Base-by-base conservation (phyloP, 2,329 filamentous ascomycete genomes). In the Talaromyces pinophilus region DNA sequence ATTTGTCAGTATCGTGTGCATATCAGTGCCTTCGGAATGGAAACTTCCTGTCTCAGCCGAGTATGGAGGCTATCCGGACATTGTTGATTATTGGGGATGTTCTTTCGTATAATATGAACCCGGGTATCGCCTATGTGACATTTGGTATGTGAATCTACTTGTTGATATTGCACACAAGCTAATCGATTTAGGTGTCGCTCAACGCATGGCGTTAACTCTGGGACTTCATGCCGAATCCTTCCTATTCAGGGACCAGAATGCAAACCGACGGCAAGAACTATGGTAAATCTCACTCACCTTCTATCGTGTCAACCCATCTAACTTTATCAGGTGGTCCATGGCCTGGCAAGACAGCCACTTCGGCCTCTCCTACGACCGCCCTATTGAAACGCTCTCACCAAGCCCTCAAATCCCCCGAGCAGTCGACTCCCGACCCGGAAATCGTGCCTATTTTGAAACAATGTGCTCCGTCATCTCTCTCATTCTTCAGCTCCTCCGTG, bases 1-100 rank as follows among this genome's bases (percentile, higher is more conserved):
- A 40, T 30, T 40, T 17, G 10, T 62, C 25, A 85, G 84, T 88
- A 4, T 89, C 87, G 74, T 89, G 87, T 74, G 86, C 85, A 59
- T 88, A 88, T 68, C 87, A 89, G 72, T 88, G 86, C 71, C 79
- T 88, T 30, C 84, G 87, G n/a, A 86, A 87, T 74, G 86, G 84
- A 22, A 89, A 89, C 69, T 88, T 88, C 72, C 72, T 89, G 5
- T 88, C 87, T 0, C 84, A 86, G 65, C 84, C 86, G 19, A 86
- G 83, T 5, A 77, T 88, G 50, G 85, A 88, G 68, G 86, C 83
- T 48, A 87, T 88, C 28, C 85, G 88, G 72, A 86, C 86, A 0
- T 79, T 88, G 22, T 76, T 88, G 4, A 85, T 88, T 6, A 86
- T 88, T 30, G 85, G 86, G 59, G 88, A 88, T 70, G 86, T 86